Conservation (phyloP, 2,329 filamentous ascomycete genomes). For the Hypoxylon sp. region DNA sequence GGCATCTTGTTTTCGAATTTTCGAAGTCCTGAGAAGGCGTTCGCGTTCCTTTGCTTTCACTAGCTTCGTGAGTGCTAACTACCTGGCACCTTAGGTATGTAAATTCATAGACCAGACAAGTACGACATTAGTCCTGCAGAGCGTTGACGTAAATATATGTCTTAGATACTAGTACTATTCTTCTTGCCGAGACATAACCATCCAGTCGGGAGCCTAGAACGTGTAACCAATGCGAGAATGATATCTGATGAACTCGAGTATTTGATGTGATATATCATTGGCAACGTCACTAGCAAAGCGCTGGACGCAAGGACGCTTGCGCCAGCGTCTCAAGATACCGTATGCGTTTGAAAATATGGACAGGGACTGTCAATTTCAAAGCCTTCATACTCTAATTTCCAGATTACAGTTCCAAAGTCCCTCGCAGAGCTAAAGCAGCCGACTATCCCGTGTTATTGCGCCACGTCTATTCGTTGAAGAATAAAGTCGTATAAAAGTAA, state of each 20-base stretch:
- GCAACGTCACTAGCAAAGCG: background rate
- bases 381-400: slow-evolving; percentile 11
- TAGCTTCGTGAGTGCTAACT: background rate
- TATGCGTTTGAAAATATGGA: slow-evolving; percentile 10
- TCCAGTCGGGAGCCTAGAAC: background rate
- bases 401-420: slow-evolving; percentile 12
- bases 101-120: background rate
- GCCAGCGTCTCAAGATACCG: slow-evolving; percentile 2
- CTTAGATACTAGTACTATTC: background rate
- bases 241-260: background rate
- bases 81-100: no score
- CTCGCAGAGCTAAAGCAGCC: slow-evolving; percentile 12
- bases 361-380: slow-evolving; percentile 6
- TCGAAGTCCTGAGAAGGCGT: background rate
- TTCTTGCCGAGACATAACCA: background rate
- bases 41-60: background rate
- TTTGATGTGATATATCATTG: slow-evolving; percentile 4
- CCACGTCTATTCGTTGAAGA: background rate
- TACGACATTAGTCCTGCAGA: background rate
- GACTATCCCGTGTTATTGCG: background rate
- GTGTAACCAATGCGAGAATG: background rate
- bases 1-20: slow-evolving; percentile 23
- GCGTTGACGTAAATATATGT: background rate
- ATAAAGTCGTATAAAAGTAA: slow-evolving; percentile 1
- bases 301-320: slow-evolving; percentile 1